Conservation (phyloP, 371 early-diverging fungal species). For the Mortierella sp. region DNA sequence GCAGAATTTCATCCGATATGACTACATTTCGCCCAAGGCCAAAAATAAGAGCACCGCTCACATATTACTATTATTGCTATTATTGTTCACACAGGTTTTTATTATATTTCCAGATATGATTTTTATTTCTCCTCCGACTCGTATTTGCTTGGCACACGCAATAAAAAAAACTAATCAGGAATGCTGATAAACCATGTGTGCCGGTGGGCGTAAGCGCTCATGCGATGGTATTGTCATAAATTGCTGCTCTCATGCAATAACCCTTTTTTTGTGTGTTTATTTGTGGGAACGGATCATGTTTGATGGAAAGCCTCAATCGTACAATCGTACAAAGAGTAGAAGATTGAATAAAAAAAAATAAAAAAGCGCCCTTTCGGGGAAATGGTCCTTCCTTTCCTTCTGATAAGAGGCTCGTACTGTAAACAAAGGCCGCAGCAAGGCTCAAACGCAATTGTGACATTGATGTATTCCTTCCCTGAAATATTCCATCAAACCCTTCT, state of each 20-base stretch:
- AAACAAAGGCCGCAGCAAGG: conserved; percentile 14
- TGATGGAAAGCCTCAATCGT: too few relatives aligned
- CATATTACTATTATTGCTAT: background rate
- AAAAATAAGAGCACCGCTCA: too few relatives aligned
- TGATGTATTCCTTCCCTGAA: background rate
- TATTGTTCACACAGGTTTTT: background rate
- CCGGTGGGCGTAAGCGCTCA: too few relatives aligned
- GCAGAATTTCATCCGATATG: conserved; percentile 4
- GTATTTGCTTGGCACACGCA: too few relatives aligned
- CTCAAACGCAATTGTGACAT: background rate
- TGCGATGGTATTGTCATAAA: too few relatives aligned
- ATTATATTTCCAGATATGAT: background rate
- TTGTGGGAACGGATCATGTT: too few relatives aligned
- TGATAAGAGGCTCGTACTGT: background rate
- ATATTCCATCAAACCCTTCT: background rate
- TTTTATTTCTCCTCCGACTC: too few relatives aligned
- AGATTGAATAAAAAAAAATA: too few relatives aligned
- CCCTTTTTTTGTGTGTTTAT: too few relatives aligned
- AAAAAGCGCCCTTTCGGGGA: conserved; percentile 28
- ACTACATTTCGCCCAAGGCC: background rate
- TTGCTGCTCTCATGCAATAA: too few relatives aligned
- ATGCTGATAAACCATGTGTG: background rate
- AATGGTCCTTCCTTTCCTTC: conserved; percentile 11
- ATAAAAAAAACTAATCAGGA: background rate
- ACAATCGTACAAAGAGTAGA: too few relatives aligned